Conservation (phyloP, 2,329 filamentous ascomycete genomes). For the Chaetomium sp. region DNA sequence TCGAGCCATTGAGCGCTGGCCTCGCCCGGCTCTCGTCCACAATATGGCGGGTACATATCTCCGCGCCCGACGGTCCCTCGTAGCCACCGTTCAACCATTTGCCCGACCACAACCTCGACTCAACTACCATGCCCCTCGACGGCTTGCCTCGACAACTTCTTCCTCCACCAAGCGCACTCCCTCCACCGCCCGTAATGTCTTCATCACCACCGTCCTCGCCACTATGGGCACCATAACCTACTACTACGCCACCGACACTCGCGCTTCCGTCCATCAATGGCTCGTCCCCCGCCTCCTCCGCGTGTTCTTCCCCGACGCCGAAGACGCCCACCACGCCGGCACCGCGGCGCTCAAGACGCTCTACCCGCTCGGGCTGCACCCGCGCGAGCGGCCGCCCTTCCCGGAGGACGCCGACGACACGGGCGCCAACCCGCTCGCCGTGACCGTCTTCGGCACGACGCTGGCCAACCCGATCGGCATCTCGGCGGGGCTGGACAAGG, state of each 20-base stretch:
- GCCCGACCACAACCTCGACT: constrained; percentile 20
- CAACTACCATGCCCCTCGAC: constrained; percentile 26
- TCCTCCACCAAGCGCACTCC: constrained; percentile 32
- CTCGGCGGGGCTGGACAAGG: constrained; percentile 94
- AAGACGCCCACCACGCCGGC: constrained; percentile 87
- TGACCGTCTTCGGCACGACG: constrained; percentile 71
- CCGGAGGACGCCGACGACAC: constrained; percentile 33
- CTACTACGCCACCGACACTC: constrained; percentile 73
- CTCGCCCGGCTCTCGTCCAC: constrained; percentile 33
- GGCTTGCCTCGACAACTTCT: constrained; percentile 31
- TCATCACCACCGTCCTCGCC: constrained; percentile 48
- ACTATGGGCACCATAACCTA: constrained; percentile 54
- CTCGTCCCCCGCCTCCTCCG: constrained; percentile 68
- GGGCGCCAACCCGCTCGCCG: constrained; percentile 43
- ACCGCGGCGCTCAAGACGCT: constrained; percentile 71
- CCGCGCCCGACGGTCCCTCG: constrained; percentile 35
- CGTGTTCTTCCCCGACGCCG: constrained; percentile 70
- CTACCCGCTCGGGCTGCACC: constrained; percentile 74
- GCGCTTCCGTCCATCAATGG: constrained; percentile 70
- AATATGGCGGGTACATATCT: constrained; percentile 41
- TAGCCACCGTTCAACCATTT: constrained; percentile 33
- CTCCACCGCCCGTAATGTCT: constrained; percentile 42
- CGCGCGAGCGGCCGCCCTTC: constrained; percentile 70
- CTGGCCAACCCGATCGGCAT: constrained; percentile 89
- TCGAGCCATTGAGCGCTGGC: constrained; percentile 42